A percentile compares a stretch with the other conserved stretches of the same genome.
These are phyloP conservation scores for Epichloe festucae DNA, from an alignment of 2,329 filamentous ascomycete species.

Conservation along the genomic window DNA sequence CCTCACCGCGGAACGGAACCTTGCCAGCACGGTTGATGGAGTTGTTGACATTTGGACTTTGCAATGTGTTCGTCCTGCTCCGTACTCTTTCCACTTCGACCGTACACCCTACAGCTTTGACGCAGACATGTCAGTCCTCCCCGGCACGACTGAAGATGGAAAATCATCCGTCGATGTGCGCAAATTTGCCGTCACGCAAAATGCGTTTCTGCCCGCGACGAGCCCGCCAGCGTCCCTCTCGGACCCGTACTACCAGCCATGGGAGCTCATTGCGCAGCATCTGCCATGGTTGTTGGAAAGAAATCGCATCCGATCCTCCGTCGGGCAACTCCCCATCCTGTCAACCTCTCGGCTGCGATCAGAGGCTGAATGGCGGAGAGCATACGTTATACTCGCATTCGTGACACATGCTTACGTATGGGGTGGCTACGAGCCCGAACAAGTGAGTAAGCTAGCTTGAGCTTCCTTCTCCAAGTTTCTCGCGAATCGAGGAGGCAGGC, in stretches of 20 bases:
- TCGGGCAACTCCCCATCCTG: slow-evolving; percentile 56
- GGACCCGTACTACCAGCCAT: slow-evolving; percentile 62
- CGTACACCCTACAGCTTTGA: too few species aligned
- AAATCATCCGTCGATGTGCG: slow-evolving; percentile 15
- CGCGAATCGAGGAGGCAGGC: too few species aligned
- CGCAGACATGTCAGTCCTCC: slow-evolving; percentile 23
- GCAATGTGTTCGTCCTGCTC: too few species aligned
- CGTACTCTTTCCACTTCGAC: too few species aligned
- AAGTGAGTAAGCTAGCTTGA: slow-evolving; percentile 34
- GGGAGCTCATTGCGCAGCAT: slow-evolving; percentile 59
- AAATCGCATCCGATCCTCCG: slow-evolving; percentile 46
- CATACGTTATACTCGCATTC: slow-evolving; percentile 67
- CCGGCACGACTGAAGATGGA: slow-evolving; percentile 8
- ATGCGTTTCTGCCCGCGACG: slow-evolving; percentile 67
- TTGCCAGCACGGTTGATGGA: too few species aligned
- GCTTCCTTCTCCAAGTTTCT: neutral
- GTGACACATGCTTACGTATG: slow-evolving; percentile 81
- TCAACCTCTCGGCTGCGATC: slow-evolving; percentile 49
- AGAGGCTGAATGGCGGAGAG: slow-evolving; percentile 66
- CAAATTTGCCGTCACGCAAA: slow-evolving; percentile 29
- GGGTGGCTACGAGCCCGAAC: slow-evolving; percentile 63
- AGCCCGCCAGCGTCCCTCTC: slow-evolving; percentile 53
- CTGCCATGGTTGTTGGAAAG: slow-evolving; percentile 55
- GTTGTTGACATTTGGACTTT: too few species aligned
- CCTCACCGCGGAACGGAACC: too few species aligned